Base-by-base conservation (phyloP, 2,329 filamentous ascomycete genomes). In the Fusarium pininemorale region DNA sequence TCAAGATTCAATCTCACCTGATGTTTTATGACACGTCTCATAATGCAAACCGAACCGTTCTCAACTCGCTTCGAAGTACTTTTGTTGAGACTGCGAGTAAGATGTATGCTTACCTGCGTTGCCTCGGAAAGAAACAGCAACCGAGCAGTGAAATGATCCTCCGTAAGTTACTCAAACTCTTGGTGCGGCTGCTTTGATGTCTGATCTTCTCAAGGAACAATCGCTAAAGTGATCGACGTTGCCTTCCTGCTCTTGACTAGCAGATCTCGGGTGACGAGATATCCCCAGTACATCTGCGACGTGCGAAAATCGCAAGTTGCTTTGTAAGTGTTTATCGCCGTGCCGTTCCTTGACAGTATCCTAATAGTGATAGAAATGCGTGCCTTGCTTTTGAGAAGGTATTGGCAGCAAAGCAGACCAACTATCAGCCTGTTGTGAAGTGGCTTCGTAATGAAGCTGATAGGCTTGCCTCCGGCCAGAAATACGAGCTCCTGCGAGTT, bases 1-100 rank as follows among this genome's bases (percentile, higher is more conserved):
- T 98, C 85, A 95, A 95, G 81, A 90, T 96, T 59, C 94, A 97
- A 80, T 91, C 95, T 58, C 93, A 96, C 77, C 86, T 90, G 56
- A 95, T 97, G 91, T 93, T 94, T 80, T 92, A 94, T 77, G 94
- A 97, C 81, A 93, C 93, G 9, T 83, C 87, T 7, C 91, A 96
- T 84, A 98, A 98, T 83, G 89, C 90, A 7, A 80, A 88, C 13
- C 75, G 80, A 8, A 93, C 91, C 0, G 92, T 96, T 18, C 85
- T 96, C 9, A 82, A 84, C n/a, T 97, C 96, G 75, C 84, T 98
- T 7, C 89, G 92, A 77, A 87, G 88, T n/a, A 91, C 90, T 38
- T 96, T 98, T 77, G 78, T 85, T 24, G 94, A 97, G 81, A 91
- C 93, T 12, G 95, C 94, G 14, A 90, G 90, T 83, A 97, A 96